phyloP scores from a whole-genome alignment of 164 flowering plant species.

The Nymphaea colorata region DNA sequence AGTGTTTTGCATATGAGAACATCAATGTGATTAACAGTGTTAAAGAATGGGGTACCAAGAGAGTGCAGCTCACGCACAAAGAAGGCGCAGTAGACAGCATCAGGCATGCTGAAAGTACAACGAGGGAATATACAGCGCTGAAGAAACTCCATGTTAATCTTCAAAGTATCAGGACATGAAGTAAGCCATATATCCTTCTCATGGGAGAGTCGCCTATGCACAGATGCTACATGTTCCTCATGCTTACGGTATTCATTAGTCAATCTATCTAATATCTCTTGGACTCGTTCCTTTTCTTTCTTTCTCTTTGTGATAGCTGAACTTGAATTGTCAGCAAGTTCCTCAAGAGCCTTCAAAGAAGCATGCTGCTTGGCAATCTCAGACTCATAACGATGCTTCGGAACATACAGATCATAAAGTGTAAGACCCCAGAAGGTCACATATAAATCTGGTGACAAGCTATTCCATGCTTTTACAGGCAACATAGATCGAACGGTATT shows the following conservation, averaged over 20 bases:
- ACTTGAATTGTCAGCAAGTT: conserved; percentile 88
- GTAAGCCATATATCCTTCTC: conserved; percentile 97
- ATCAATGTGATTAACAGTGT: conserved; percentile 98
- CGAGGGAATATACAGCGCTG: conserved; percentile 99
- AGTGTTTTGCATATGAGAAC: conserved; percentile 94
- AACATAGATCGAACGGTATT: conserved; percentile 66
- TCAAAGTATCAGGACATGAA: conserved; percentile 92
- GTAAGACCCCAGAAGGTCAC: conserved; percentile 99
- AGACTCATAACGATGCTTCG: conserved; percentile 74
- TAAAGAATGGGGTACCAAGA: conserved; percentile 93
- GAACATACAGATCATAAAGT: conserved; percentile 93
- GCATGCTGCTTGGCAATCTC: conserved; percentile 87
- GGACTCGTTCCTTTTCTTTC: conserved; percentile 95
- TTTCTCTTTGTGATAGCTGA: conserved; percentile 92
- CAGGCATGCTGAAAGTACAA: conserved; percentile 95
- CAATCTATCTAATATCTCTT: conserved; percentile 91
- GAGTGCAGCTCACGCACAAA: conserved; percentile 96
- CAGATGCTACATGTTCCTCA: conserved; percentile 87
- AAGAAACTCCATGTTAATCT: conserved; percentile 98
- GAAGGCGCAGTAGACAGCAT: conserved; percentile 95
- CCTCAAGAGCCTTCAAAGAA: conserved; percentile 89
- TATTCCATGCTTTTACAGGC: conserved; percentile 97
- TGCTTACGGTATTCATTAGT: conserved; percentile 66
- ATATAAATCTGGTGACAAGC: conserved; percentile 96
- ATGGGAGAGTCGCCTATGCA: conserved; percentile 63